phyloP scores from a whole-genome alignment of 805 yeast genomes.

The Ogataea sp. region DNA sequence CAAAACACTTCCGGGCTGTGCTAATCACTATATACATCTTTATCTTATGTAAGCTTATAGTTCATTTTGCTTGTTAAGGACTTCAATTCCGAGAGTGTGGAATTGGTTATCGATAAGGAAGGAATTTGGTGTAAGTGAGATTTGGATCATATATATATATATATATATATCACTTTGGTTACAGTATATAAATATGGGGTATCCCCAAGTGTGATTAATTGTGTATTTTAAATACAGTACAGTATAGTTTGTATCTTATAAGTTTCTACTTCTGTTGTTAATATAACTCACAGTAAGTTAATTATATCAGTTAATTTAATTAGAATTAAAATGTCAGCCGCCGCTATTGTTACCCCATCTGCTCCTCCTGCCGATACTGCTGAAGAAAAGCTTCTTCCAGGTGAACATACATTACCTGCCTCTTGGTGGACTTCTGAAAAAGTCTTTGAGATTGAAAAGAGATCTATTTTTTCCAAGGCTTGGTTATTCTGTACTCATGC shows the following conservation, averaged over 20 bases:
- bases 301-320: not conserved
- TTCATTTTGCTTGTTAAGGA: not conserved
- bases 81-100: not conserved
- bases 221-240: too few species aligned
- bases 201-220: too few species aligned
- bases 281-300: too few species aligned
- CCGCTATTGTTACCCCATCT: constrained; percentile 17
- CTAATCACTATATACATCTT: too few species aligned
- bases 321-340: constrained; percentile 15
- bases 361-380: constrained; percentile 21
- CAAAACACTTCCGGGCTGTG: too few species aligned
- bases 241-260: too few species aligned
- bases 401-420: constrained; percentile 51
- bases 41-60: not conserved
- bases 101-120: not conserved
- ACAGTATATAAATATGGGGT: too few species aligned
- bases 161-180: too few species aligned
- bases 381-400: constrained; percentile 26
- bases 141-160: too few species aligned
- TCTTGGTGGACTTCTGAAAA: constrained; percentile 60
- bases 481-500: constrained; percentile 49
- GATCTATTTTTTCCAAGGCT: constrained; percentile 47
- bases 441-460: constrained; percentile 49
- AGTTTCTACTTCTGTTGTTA: too few species aligned
- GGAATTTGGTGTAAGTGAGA: not conserved